Evolutionary conservation across 176 grass and related monocot species (phyloP).

Genomic region (Musa itinerans): DNA sequence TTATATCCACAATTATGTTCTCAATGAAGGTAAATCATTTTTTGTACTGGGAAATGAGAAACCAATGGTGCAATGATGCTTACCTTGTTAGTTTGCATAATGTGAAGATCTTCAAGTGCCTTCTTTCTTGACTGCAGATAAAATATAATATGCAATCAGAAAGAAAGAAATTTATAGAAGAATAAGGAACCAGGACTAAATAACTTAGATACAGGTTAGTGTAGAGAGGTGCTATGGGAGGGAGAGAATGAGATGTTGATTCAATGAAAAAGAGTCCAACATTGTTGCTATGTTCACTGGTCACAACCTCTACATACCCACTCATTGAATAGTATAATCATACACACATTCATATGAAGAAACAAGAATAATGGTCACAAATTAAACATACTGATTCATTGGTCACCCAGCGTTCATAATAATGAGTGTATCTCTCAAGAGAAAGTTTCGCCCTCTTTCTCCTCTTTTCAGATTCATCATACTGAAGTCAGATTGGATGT

Average conservation of each 20-base stretch:
- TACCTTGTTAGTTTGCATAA: conserved; percentile 89
- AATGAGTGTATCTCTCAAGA: conserved; percentile 24
- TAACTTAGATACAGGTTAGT: neutral
- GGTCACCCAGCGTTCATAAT: conserved; percentile 35
- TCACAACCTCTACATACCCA: neutral
- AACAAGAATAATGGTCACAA: neutral
- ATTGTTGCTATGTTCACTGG: neutral
- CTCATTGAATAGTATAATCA: neutral
- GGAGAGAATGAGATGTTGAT: neutral
- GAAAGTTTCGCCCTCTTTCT: conserved; percentile 20
- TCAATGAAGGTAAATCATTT: neutral
- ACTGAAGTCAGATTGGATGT: neutral
- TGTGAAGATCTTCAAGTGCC: conserved; percentile 72
- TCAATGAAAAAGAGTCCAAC: neutral
- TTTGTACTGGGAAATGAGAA: neutral
- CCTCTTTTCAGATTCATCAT: neutral
- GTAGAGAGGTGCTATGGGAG: neutral
- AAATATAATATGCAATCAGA: conserved; percentile 1
- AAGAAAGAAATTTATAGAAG: neutral
- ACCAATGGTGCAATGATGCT: neutral
- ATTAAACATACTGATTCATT: conserved; percentile 6
- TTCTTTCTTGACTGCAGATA: conserved; percentile 82
- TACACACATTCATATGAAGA: neutral
- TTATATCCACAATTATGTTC: neutral
- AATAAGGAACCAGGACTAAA: neutral